These are phyloP conservation scores for Tillandsia leiboldiana DNA, from an alignment of 176 grass and related monocot species.

Conservation along the genomic window DNA sequence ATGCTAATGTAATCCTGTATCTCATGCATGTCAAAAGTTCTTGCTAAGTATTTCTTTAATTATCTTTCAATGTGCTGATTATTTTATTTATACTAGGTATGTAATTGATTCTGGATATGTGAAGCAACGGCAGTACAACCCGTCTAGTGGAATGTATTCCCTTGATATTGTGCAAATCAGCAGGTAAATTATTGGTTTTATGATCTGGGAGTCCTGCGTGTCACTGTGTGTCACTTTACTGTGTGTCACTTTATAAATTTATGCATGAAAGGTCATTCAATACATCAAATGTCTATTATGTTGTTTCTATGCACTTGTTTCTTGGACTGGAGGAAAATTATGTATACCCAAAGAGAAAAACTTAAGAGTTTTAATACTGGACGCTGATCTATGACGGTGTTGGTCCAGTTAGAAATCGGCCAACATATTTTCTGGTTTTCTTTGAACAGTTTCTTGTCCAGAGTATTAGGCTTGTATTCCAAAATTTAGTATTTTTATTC, in stretches of 20 bases:
- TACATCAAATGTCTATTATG: background rate
- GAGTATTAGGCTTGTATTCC: too few relatives aligned
- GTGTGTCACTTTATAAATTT: background rate
- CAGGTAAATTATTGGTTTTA: slow-evolving; percentile 39
- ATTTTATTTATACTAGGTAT: slow-evolving; percentile 45
- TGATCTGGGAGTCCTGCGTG: background rate
- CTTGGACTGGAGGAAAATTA: background rate
- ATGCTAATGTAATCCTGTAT: too few relatives aligned
- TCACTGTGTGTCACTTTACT: background rate
- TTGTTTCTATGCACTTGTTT: background rate
- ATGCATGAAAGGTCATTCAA: background rate
- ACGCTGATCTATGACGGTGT: background rate
- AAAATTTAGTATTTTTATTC: too few relatives aligned
- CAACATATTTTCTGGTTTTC: background rate
- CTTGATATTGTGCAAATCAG: slow-evolving; percentile 96
- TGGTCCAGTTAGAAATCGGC: too few relatives aligned
- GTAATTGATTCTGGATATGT: slow-evolving; percentile 95
- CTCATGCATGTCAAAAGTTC: too few relatives aligned
- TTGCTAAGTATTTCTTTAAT: background rate
- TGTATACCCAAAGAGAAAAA: background rate
- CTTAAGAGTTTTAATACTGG: background rate
- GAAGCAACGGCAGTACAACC: slow-evolving; percentile 93
- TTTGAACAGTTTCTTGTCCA: background rate
- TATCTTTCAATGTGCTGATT: slow-evolving; percentile 8
- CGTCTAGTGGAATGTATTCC: slow-evolving; percentile 92